phyloP scores from a whole-genome alignment of 1,139 yeast species.

The Saccharomyces pastorianus region DNA sequence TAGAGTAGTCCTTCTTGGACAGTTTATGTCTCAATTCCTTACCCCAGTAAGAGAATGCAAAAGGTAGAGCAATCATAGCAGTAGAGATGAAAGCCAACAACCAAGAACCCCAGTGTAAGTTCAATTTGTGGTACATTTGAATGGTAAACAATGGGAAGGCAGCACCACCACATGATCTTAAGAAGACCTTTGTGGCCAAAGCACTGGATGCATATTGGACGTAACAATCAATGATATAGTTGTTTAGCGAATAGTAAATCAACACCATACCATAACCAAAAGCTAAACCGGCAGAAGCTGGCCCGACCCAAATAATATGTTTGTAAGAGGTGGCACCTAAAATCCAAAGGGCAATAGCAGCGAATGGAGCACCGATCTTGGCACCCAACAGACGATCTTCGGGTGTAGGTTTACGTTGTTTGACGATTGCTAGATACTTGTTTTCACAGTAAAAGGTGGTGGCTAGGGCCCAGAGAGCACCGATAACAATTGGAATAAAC shows the following conservation, averaged over 20 bases:
- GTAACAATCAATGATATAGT: conserved; percentile 81
- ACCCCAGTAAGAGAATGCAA: conserved; percentile 66
- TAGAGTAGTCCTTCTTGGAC: conserved; percentile 58
- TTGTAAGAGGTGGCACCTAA: conserved; percentile 81
- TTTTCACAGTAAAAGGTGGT: conserved; percentile 68
- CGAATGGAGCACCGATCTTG: conserved; percentile 83
- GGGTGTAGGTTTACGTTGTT: conserved; percentile 61
- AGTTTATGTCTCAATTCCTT: conserved; percentile 51
- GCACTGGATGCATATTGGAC: conserved; percentile 83
- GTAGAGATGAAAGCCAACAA: conserved; percentile 74
- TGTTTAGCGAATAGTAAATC: conserved; percentile 77
- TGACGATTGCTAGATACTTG: conserved; percentile 44
- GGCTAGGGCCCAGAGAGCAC: conserved; percentile 65
- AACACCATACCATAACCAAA: conserved; percentile 91
- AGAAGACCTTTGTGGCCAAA: conserved; percentile 78
- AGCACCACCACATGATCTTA: conserved; percentile 72
- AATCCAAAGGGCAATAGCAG: conserved; percentile 78
- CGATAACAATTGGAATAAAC: conserved; percentile 80
- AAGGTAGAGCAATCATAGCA: conserved; percentile 82
- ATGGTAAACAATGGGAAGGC: conserved; percentile 63
- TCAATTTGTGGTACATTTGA: conserved; percentile 66
- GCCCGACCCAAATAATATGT: conserved; percentile 86
- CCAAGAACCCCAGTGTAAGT: conserved; percentile 65
- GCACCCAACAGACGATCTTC: conserved; percentile 85
- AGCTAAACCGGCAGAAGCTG: conserved; percentile 81